A percentile compares a stretch with the other conserved stretches of the same genome.
phyloP scores from a whole-genome alignment of 768 basidiomycete species.

The Chlorophyllum brunneum region DNA sequence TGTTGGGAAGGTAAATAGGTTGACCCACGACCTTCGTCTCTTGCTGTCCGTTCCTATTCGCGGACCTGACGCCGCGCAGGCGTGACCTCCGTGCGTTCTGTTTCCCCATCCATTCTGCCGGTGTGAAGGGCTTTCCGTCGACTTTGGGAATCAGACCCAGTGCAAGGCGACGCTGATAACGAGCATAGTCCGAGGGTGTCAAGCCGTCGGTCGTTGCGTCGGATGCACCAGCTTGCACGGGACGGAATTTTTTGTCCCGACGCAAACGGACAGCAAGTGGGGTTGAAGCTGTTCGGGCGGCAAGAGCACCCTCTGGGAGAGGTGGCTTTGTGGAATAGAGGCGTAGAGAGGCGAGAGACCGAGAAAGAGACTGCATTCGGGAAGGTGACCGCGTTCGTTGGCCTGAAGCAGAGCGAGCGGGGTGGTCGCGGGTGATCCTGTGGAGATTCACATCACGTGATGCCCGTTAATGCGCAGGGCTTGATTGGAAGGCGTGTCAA shows the following conservation, averaged over 20 bases:
- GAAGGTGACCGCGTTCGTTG: background rate
- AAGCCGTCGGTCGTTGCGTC: conserved; percentile 54
- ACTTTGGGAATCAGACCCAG: conserved; percentile 42
- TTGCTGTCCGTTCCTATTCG: conserved; percentile 33
- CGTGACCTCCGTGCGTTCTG: conserved; percentile 58
- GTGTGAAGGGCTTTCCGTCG: conserved; percentile 37
- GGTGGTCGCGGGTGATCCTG: background rate
- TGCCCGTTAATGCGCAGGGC: background rate
- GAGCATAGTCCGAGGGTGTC: conserved; percentile 60
- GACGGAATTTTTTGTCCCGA: conserved; percentile 48
- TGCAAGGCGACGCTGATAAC: conserved; percentile 55
- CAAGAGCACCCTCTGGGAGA: conserved; percentile 37
- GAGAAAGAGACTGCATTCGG: conserved; percentile 32
- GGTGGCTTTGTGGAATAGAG: conserved; percentile 33
- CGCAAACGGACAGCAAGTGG: conserved; percentile 73
- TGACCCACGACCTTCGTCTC: conserved; percentile 66
- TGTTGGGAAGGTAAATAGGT: conserved; percentile 87
- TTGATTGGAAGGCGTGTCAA: conserved; percentile 11
- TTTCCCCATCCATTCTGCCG: conserved; percentile 55
- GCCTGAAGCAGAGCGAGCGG: background rate
- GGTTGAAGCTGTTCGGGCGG: conserved; percentile 64
- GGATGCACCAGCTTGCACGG: conserved; percentile 27
- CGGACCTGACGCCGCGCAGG: conserved; percentile 58
- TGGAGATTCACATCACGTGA: conserved; percentile 5
- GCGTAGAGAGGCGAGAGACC: conserved; percentile 26